These are phyloP conservation scores for Calonectria naviculata DNA, from an alignment of 2,329 filamentous ascomycete genomes.

Conservation along the genomic window DNA sequence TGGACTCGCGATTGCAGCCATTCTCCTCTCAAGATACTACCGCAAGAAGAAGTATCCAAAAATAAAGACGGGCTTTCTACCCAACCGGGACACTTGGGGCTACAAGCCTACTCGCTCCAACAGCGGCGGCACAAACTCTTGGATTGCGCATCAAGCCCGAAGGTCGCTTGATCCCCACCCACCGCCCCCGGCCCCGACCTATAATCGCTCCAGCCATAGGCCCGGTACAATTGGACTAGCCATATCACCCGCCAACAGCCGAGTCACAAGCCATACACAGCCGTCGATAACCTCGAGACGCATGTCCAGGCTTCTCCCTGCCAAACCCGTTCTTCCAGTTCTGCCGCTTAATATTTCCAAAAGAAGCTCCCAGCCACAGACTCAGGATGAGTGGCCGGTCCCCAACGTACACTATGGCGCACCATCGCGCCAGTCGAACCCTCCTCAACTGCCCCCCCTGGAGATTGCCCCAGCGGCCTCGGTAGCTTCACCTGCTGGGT, in stretches of 20 bases:
- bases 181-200: constrained; percentile 35
- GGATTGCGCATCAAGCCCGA: constrained; percentile 39
- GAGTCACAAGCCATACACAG: constrained; percentile 33
- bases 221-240: constrained; percentile 57
- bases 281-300: constrained; percentile 43
- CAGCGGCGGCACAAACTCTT: constrained; percentile 38
- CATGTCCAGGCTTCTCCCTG: constrained; percentile 57
- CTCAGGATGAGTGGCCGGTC: constrained; percentile 27
- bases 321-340: constrained; percentile 55
- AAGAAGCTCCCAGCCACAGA: constrained; percentile 25
- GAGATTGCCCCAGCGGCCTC: constrained; percentile 18
- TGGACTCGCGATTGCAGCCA: constrained; percentile 58
- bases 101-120: constrained; percentile 43
- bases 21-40: constrained; percentile 55
- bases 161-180: constrained; percentile 32
- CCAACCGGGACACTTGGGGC: constrained; percentile 50
- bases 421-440: constrained; percentile 11
- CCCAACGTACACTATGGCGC: constrained; percentile 18
- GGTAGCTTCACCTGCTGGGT: constrained; percentile 26
- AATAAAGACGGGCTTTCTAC: constrained; percentile 51
- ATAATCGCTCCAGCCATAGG: constrained; percentile 45
- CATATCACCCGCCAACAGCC: constrained; percentile 48
- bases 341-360: constrained; percentile 29
- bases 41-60: constrained; percentile 54
- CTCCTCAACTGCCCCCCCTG: constrained; percentile 25